phyloP scores from a whole-genome alignment of 1,284 basidiomycete species.

The Trichosporon coremiiforme region DNA sequence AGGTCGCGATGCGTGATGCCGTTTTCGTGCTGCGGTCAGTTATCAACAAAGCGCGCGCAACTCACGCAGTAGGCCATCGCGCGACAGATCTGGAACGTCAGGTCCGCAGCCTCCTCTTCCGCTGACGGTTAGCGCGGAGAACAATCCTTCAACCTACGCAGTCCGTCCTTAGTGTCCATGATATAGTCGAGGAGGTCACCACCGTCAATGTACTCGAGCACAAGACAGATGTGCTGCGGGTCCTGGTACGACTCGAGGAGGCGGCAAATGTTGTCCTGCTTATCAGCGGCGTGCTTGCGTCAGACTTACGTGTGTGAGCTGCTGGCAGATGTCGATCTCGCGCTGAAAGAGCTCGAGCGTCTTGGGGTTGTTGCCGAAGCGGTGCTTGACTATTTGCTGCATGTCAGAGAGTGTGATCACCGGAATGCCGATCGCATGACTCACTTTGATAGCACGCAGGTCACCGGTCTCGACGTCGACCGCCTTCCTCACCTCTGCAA shows the following conservation, averaged over 20 bases:
- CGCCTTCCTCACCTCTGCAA: slow-evolving; percentile 56
- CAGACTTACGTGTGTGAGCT: slow-evolving; percentile 65
- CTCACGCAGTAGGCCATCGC: slow-evolving; percentile 57
- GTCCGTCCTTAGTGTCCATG: slow-evolving; percentile 60
- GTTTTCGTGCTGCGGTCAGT: slow-evolving; percentile 46
- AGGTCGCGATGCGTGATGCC: slow-evolving; percentile 81
- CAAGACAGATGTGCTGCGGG: slow-evolving; percentile 64
- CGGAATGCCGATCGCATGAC: slow-evolving; percentile 21
- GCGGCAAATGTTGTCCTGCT: slow-evolving; percentile 71
- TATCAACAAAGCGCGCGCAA: neutral
- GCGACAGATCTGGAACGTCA: slow-evolving; percentile 53
- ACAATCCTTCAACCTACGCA: slow-evolving; percentile 60
- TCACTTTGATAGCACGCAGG: slow-evolving; percentile 55
- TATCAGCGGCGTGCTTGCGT: neutral
- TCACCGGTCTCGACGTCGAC: slow-evolving; percentile 53
- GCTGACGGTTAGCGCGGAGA: slow-evolving; percentile 36
- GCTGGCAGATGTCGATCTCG: slow-evolving; percentile 77
- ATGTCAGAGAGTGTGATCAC: slow-evolving; percentile 59
- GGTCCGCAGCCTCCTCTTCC: slow-evolving; percentile 47
- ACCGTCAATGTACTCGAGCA: slow-evolving; percentile 68
- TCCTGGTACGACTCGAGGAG: slow-evolving; percentile 77
- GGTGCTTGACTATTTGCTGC: slow-evolving; percentile 55
- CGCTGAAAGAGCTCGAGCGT: slow-evolving; percentile 64
- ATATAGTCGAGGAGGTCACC: slow-evolving; percentile 90
- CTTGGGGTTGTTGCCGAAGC: slow-evolving; percentile 56